These are phyloP conservation scores for Chalara sp. DNA, from an alignment of 2,329 filamentous ascomycete species.

Conservation along the genomic window DNA sequence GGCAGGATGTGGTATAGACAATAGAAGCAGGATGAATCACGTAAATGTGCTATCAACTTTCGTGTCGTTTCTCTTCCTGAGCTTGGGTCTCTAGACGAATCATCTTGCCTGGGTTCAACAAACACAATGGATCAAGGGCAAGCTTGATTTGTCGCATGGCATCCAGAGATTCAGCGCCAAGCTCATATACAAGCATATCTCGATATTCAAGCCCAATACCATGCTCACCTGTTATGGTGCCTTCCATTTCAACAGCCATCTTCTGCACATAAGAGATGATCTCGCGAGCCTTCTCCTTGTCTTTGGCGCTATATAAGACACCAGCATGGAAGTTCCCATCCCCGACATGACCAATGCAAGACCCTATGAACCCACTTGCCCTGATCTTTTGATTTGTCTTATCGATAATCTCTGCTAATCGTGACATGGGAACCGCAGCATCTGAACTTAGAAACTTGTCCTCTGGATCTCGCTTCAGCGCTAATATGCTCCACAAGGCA, in stretches of 20 bases:
- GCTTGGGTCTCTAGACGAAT: too few relatives aligned
- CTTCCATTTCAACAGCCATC: constrained; percentile 72
- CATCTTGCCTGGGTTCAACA: background rate
- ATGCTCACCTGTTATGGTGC: constrained; percentile 76
- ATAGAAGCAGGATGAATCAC: too few relatives aligned
- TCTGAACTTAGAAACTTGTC: constrained; percentile 77
- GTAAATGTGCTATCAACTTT: too few relatives aligned
- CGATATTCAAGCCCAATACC: constrained; percentile 75
- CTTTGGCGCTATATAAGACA: constrained; percentile 51
- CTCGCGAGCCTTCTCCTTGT: constrained; percentile 57
- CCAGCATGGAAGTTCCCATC: constrained; percentile 68
- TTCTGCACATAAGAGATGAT: constrained; percentile 78
- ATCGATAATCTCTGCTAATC: constrained; percentile 66
- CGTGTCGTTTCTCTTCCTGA: too few relatives aligned
- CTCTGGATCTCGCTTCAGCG: constrained; percentile 46
- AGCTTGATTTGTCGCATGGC: constrained; percentile 51
- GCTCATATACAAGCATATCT: constrained; percentile 70
- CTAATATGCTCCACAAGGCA: constrained; percentile 71
- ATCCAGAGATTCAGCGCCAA: constrained; percentile 67
- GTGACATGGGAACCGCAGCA: constrained; percentile 71
- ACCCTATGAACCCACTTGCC: constrained; percentile 47
- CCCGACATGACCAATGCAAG: constrained; percentile 62
- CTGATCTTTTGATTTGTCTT: constrained; percentile 57
- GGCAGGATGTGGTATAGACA: too few relatives aligned
- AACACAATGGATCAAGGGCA: too few relatives aligned